A percentile compares a stretch with the other conserved stretches of the same genome.
These are phyloP conservation scores for Suillus subalutaceus DNA, from an alignment of 768 basidiomycete species.

Conservation along the genomic window DNA sequence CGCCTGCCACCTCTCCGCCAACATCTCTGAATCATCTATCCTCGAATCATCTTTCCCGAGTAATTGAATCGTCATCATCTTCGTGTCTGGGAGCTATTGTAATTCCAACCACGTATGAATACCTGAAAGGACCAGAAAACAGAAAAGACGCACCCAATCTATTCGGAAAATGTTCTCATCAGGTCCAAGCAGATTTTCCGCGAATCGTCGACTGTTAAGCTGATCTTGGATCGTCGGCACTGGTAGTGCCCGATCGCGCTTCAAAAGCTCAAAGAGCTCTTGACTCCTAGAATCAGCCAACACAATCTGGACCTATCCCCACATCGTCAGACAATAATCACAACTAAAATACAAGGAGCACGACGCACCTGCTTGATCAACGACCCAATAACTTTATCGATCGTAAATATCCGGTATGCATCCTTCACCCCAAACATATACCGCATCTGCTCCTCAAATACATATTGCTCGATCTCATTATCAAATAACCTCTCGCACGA, in stretches of 20 bases:
- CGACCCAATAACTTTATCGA: conserved; percentile 87
- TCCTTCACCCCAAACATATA: conserved; percentile 84
- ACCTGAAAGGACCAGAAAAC: conserved; percentile 3
- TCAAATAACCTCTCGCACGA: conserved; percentile 92
- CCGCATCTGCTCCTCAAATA: conserved; percentile 91
- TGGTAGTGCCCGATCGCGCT: conserved; percentile 62
- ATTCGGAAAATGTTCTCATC: conserved; percentile 82
- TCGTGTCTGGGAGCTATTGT: conserved; percentile 62
- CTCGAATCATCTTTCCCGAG: conserved; percentile 80
- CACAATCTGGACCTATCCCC: conserved; percentile 59
- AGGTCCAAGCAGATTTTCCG: conserved; percentile 70
- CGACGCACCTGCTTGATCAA: conserved; percentile 83
- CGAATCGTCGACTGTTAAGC: conserved; percentile 64
- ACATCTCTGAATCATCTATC: conserved; percentile 74
- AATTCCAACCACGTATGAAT: background rate
- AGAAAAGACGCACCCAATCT: conserved; percentile 64
- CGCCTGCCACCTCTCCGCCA: conserved; percentile 77
- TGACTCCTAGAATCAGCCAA: conserved; percentile 72
- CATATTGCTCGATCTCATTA: conserved; percentile 83
- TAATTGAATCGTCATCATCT: conserved; percentile 71
- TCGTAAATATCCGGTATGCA: conserved; percentile 88
- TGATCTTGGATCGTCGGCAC: conserved; percentile 72
- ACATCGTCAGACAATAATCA: background rate
- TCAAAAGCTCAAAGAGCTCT: conserved; percentile 70
- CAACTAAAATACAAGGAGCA: background rate